A percentile compares a stretch with the other conserved stretches of the same genome.
Conservation (phyloP, 192 early-diverging fungal species). For the Backusella liffmaniae region DNA sequence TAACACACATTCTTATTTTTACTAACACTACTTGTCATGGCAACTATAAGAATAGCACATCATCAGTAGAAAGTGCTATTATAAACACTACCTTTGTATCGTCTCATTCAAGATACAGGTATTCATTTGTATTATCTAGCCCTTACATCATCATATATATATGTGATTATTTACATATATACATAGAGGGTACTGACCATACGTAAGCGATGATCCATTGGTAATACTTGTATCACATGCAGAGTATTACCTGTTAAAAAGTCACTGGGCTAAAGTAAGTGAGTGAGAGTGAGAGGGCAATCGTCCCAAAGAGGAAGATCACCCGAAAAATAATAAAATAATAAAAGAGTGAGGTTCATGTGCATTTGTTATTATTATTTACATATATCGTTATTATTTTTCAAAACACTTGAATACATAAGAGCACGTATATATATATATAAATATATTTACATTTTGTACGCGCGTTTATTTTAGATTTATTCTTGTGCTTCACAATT, state of each 20-base stretch:
- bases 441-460: neutral
- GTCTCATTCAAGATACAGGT: neutral
- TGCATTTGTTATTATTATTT: neutral
- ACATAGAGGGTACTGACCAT: neutral
- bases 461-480: neutral
- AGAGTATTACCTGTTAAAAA: neutral
- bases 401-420: neutral
- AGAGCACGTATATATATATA: neutral
- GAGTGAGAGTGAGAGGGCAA: neutral
- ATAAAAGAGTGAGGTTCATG: neutral
- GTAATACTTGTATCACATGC: neutral
- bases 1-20: neutral
- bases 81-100: too few species aligned
- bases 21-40: neutral
- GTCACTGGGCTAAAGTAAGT: neutral
- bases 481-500: neutral
- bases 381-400: too few species aligned
- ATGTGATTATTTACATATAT: neutral
- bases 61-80: too few species aligned
- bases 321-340: neutral
- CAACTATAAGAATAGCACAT: neutral
- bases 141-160: neutral
- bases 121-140: neutral
- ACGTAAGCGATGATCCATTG: neutral
- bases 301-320: neutral